Conservation (phyloP, 2,329 filamentous ascomycete species). For the Colletotrichum kahawae region DNA sequence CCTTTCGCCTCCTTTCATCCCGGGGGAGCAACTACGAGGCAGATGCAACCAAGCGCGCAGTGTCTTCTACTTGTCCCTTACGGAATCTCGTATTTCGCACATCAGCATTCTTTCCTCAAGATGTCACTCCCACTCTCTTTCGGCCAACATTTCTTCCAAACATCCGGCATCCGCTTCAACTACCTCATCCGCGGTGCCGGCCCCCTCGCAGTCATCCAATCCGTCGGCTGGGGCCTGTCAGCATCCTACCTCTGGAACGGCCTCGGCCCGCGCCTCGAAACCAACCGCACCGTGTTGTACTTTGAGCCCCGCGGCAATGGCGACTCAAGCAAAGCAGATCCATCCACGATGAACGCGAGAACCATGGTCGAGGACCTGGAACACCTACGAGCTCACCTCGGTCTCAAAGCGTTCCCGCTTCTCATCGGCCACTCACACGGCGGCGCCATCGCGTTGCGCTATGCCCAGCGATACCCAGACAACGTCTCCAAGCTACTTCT, state of each 20-base stretch:
- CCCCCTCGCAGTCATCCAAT: background rate
- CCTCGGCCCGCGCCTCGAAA: background rate
- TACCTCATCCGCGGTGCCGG: background rate
- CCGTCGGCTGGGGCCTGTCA: background rate
- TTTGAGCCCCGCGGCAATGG: background rate
- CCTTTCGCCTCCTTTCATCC: too few species aligned
- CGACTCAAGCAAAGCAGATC: background rate
- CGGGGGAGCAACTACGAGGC: too few species aligned
- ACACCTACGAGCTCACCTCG: background rate
- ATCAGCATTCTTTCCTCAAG: too few species aligned
- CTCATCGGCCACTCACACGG: background rate
- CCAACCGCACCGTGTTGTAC: background rate
- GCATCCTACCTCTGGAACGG: background rate
- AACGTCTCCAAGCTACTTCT: background rate
- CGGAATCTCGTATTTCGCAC: too few species aligned
- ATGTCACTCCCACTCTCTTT: too few species aligned
- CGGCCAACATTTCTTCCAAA: background rate
- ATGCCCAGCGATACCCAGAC: background rate
- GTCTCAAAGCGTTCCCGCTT: background rate
- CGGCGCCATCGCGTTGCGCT: background rate
- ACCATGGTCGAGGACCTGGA: background rate
- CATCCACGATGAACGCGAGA: background rate
- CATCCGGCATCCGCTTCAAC: rapidly evolving
- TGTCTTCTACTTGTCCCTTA: background rate
- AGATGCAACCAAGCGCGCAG: background rate